Percentiles rank a stretch among this genome's conserved stretches.
Conservation (phyloP, 2,329 filamentous ascomycete genomes). For the Aspergillus sp. region DNA sequence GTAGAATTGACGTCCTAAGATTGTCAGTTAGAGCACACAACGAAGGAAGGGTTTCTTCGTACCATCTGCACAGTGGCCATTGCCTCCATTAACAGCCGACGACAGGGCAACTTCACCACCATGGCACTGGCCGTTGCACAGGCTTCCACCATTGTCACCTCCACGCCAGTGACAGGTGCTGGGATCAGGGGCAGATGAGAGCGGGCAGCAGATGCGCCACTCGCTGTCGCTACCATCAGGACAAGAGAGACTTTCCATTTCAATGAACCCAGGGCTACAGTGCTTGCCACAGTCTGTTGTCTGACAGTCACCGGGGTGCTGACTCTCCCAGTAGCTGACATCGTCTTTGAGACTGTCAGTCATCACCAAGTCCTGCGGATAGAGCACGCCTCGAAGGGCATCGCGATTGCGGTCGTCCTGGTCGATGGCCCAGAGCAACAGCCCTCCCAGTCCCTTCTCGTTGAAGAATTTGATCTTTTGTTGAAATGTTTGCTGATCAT, state of each 20-base stretch:
- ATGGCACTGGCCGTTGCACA: slow-evolving; percentile 19
- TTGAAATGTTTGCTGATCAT: slow-evolving; percentile 39
- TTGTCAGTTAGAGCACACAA: not conserved
- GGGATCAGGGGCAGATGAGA: slow-evolving; percentile 10
- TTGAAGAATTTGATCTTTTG: slow-evolving; percentile 39
- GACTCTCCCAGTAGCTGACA: slow-evolving; percentile 9
- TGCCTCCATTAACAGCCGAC: slow-evolving; percentile 1
- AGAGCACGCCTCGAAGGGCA: slow-evolving; percentile 9
- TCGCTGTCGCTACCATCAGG: slow-evolving; percentile 7
- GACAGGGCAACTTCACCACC: slow-evolving; percentile 13
- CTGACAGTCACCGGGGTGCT: slow-evolving; percentile 1
- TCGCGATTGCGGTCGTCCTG: not conserved
- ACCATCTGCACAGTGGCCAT: slow-evolving; percentile 11
- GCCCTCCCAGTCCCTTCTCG: not conserved
- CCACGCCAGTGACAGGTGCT: slow-evolving; percentile 16
- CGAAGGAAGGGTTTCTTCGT: not conserved
- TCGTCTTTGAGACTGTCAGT: slow-evolving; percentile 2
- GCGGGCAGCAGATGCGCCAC: slow-evolving; percentile 13
- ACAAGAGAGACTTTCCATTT: slow-evolving; percentile 11
- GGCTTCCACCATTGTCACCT: slow-evolving; percentile 1
- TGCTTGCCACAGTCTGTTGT: slow-evolving; percentile 8
- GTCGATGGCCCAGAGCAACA: slow-evolving; percentile 7
- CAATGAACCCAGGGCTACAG: not conserved
- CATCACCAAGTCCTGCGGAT: slow-evolving; percentile 8
- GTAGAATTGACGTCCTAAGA: slow-evolving; percentile 8